Evolutionary conservation across 2,329 filamentous ascomycete species (phyloP).

Genomic region (Fusarium odoratissimum): DNA sequence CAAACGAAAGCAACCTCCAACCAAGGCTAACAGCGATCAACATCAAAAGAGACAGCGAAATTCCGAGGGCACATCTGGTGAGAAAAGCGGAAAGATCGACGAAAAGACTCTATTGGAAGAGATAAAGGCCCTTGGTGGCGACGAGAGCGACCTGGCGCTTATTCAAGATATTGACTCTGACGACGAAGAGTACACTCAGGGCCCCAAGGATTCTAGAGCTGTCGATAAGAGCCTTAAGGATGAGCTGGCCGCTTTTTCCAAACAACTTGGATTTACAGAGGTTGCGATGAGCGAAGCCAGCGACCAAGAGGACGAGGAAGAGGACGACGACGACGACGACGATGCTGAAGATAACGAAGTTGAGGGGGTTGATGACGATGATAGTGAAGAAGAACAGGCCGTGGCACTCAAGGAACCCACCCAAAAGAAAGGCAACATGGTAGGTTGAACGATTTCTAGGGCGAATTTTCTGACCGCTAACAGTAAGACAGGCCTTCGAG

Average conservation of each 20-base stretch:
- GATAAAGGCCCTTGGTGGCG: constrained; percentile 73
- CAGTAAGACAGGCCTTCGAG: constrained; percentile 62
- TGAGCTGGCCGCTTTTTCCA: constrained; percentile 53
- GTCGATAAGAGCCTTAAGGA: constrained; percentile 57
- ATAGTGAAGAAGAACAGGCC: constrained; percentile 45
- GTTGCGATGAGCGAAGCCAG: constrained; percentile 51
- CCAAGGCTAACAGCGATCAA: constrained; percentile 49
- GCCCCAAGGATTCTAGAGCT: constrained; percentile 44
- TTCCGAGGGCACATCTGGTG: constrained; percentile 36
- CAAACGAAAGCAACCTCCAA: constrained; percentile 59
- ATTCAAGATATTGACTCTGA: constrained; percentile 64
- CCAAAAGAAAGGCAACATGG: constrained; percentile 50
- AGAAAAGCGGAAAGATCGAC: constrained; percentile 44
- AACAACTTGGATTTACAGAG: constrained; percentile 53
- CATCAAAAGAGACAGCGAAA: constrained; percentile 54
- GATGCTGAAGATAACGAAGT: constrained; percentile 49
- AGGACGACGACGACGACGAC: constrained; percentile 49
- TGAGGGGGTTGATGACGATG: constrained; percentile 21
- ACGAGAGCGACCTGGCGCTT: constrained; percentile 72
- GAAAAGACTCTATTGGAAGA: constrained; percentile 67
- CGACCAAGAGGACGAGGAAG: constrained; percentile 52
- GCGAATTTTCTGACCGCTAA: constrained; percentile 50
- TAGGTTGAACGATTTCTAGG: constrained; percentile 39
- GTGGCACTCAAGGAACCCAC: constrained; percentile 48
- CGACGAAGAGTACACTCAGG: constrained; percentile 51